These are phyloP conservation scores for Pichia sp. DNA, from an alignment of 1,139 yeast species.

Conservation along the genomic window DNA sequence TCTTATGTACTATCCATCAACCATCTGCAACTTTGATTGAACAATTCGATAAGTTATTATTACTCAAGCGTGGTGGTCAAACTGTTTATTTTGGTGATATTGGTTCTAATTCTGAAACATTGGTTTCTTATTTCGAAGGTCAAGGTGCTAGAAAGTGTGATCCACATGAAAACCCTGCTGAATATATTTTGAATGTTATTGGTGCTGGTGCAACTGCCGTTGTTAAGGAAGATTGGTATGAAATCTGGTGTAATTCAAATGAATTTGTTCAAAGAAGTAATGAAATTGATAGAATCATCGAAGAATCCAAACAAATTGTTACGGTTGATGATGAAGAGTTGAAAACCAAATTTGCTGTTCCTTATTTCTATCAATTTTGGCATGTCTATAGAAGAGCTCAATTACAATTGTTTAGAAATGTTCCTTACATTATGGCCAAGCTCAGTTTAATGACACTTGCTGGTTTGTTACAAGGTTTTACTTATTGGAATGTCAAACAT, in stretches of 20 bases:
- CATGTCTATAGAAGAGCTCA: constrained; percentile 42
- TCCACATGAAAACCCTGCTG: constrained; percentile 49
- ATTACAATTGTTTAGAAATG: constrained; percentile 47
- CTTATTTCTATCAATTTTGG: constrained; percentile 38
- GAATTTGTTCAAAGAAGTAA: constrained; percentile 16
- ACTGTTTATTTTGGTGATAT: constrained; percentile 61
- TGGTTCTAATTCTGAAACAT: constrained; percentile 45
- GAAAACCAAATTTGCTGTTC: constrained; percentile 35
- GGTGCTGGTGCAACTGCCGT: constrained; percentile 57
- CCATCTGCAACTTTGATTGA: constrained; percentile 55
- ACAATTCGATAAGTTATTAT: constrained; percentile 43
- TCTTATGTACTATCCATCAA: constrained; percentile 55
- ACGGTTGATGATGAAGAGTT: constrained; percentile 34
- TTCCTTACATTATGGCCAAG: constrained; percentile 46
- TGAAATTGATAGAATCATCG: constrained; percentile 27
- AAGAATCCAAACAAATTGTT: constrained; percentile 21
- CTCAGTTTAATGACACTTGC: constrained; percentile 32
- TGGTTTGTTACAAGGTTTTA: constrained; percentile 50
- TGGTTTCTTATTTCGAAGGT: constrained; percentile 49
- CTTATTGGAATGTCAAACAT: constrained; percentile 31
- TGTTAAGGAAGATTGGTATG: constrained; percentile 43
- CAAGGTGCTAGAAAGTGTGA: constrained; percentile 54
- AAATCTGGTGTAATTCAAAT: constrained; percentile 37
- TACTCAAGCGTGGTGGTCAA: constrained; percentile 48
- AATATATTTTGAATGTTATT: constrained; percentile 53